phyloP scores from a whole-genome alignment of 768 basidiomycete species.

The Boletus coccyginus region DNA sequence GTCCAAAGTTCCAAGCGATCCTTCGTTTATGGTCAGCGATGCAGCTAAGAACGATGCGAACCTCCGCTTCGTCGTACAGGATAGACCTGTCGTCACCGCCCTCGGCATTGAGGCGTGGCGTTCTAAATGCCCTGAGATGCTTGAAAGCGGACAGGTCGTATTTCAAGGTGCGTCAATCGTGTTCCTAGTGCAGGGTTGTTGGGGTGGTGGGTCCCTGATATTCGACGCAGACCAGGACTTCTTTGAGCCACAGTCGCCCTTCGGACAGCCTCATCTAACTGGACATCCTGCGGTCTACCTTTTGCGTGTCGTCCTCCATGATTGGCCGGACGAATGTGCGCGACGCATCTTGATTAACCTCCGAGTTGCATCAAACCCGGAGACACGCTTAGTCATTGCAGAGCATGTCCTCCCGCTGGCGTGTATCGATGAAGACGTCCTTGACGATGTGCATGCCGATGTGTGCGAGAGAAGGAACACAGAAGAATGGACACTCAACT shows the following conservation, averaged over 20 bases:
- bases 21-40: neutral
- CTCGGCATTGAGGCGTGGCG: slow-evolving; percentile 60
- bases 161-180: slow-evolving; percentile 45
- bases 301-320: slow-evolving; percentile 69
- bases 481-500: slow-evolving; percentile 27
- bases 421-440: slow-evolving; percentile 48
- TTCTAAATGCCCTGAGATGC: slow-evolving; percentile 53
- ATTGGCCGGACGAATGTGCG: slow-evolving; percentile 69
- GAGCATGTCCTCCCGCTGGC: slow-evolving; percentile 72
- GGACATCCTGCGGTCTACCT: slow-evolving; percentile 61
- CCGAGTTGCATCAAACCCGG: slow-evolving; percentile 33
- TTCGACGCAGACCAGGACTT: slow-evolving; percentile 62
- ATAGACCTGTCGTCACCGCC: slow-evolving; percentile 50
- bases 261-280: slow-evolving; percentile 29
- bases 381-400: slow-evolving; percentile 64
- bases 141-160: slow-evolving; percentile 48
- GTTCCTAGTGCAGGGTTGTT: neutral
- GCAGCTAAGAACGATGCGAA: slow-evolving; percentile 28
- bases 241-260: slow-evolving; percentile 56
- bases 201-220: neutral
- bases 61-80: slow-evolving; percentile 56
- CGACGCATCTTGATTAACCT: slow-evolving; percentile 44
- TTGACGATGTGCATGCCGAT: neutral
- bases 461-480: slow-evolving; percentile 6
- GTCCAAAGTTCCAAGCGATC: neutral